These are phyloP conservation scores for Nitzschia putrida DNA, from an alignment of 108 stramenopile species.

Conservation along the genomic window DNA sequence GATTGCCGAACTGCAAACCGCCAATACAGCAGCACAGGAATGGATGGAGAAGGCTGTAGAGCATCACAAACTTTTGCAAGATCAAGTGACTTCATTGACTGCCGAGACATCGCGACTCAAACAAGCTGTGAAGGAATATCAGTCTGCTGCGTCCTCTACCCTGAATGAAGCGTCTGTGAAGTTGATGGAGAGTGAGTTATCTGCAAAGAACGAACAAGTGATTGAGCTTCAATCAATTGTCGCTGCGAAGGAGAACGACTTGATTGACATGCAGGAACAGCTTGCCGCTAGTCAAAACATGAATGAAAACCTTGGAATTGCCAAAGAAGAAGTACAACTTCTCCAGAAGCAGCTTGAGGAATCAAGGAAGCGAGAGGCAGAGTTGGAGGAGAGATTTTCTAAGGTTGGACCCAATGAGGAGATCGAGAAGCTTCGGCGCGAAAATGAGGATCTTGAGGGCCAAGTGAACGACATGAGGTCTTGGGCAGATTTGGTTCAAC, in stretches of 20 bases:
- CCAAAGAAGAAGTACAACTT: slow-evolving; percentile 30
- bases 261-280: slow-evolving; percentile 36
- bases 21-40: slow-evolving; percentile 71
- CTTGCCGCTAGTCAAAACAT: slow-evolving; percentile 21
- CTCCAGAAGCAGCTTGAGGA: slow-evolving; percentile 28
- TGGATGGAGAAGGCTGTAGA: slow-evolving; percentile 81
- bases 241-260: slow-evolving; percentile 5
- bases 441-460: slow-evolving; percentile 39
- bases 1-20: slow-evolving; percentile 49
- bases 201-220: slow-evolving; percentile 5
- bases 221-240: slow-evolving; percentile 12
- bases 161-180: slow-evolving; percentile 1
- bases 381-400: slow-evolving; percentile 17
- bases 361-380: background rate
- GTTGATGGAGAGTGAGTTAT: slow-evolving; percentile 5
- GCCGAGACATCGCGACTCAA: slow-evolving; percentile 34
- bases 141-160: background rate
- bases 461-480: slow-evolving; percentile 54
- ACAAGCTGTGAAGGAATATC: slow-evolving; percentile 8
- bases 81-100: slow-evolving; percentile 42
- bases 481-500: slow-evolving; percentile 60
- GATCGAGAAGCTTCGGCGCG: slow-evolving; percentile 3
- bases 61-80: slow-evolving; percentile 54
- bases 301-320: slow-evolving; percentile 22
- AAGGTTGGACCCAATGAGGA: slow-evolving; percentile 14